Percentiles rank a stretch among this genome's conserved stretches.
phyloP scores from a whole-genome alignment of 2,329 filamentous ascomycete species.

The Pyricularia sp. region DNA sequence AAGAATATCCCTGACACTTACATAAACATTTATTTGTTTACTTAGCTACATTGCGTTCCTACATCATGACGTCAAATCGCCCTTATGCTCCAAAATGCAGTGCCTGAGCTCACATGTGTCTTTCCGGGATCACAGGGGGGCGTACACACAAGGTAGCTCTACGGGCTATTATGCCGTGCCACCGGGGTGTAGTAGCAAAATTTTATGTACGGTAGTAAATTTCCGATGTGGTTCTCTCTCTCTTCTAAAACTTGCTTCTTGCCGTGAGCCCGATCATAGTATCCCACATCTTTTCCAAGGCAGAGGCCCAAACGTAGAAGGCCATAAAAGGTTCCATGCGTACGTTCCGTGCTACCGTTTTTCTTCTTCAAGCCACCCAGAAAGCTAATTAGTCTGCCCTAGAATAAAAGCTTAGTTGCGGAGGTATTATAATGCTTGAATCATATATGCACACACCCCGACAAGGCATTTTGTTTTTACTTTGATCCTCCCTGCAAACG shows the following conservation, averaged over 20 bases:
- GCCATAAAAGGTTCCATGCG: neutral
- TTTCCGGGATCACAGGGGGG: neutral
- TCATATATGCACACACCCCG: neutral
- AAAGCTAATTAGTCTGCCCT: neutral
- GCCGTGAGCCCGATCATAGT: neutral
- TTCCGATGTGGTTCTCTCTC: neutral
- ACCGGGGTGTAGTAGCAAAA: neutral
- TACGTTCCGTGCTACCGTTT: neutral
- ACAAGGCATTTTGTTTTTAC: neutral
- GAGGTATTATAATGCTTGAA: neutral
- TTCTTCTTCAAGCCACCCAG: neutral
- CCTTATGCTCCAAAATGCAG: neutral
- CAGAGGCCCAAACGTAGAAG: neutral
- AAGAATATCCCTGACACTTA: neutral
- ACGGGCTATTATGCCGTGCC: neutral
- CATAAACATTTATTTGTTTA: neutral
- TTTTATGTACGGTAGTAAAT: neutral
- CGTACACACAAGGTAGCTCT: neutral
- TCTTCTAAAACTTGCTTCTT: neutral
- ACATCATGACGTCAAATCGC: neutral
- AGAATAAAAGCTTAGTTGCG: neutral
- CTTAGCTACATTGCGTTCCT: neutral
- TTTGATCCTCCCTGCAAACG: neutral
- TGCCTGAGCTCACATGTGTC: neutral
- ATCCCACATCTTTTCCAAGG: neutral